Base-by-base conservation (phyloP, 768 basidiomycete species). In the Boletus rufocinnamomeus region DNA sequence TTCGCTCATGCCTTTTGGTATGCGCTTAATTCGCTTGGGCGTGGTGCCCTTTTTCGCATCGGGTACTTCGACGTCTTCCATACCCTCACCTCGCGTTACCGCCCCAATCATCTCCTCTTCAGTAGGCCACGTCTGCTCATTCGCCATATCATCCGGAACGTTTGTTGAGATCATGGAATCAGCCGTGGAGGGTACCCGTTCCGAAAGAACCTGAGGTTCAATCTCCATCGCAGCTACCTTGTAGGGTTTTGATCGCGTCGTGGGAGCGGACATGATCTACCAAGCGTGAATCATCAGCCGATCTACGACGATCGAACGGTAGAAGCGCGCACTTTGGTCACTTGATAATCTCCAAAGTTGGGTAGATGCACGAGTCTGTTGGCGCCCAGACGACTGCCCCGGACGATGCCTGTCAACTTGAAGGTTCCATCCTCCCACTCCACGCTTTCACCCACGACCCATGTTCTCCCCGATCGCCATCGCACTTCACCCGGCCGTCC, bases 51-150 rank as follows among this genome's bases (percentile, higher is more conserved):
- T 72, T 28, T 69, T 70, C 1, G 91, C 91, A 61, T 89, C 88
- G 2, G 90, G 86, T 17, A 91, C 69, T 4, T 57, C 50, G 4
- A 71, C 66, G 16, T 62, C 61, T 2, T 56, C 50, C 46, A 55
- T 52, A 16, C 52, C 56, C 17, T 70, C 64, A 43, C 66, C 70
- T 21, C 40, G 62, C 0, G 63, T 61, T 9, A 48, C 62, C 0
- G 67, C 75, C 7, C 74, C 81, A 23, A 77, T 77, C 87, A 98
- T 92, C 71, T 98, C 96, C 68, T 98, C 96, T 71, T 98, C 94
- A 0, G 94, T 96, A 1, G 96, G 96, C 95, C 96, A 98, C 0
- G 96, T 99, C 72, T 99, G 96, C 67, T 99, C 96, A 69, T 96
- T 97, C 37, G 82, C 85, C 74, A 97, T 81, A 56, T 92, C 87